A percentile compares a stretch with the other conserved stretches of the same genome.
phyloP scores from a whole-genome alignment of 2,329 filamentous ascomycete species.

The Aspergillus pseudotamarii region DNA sequence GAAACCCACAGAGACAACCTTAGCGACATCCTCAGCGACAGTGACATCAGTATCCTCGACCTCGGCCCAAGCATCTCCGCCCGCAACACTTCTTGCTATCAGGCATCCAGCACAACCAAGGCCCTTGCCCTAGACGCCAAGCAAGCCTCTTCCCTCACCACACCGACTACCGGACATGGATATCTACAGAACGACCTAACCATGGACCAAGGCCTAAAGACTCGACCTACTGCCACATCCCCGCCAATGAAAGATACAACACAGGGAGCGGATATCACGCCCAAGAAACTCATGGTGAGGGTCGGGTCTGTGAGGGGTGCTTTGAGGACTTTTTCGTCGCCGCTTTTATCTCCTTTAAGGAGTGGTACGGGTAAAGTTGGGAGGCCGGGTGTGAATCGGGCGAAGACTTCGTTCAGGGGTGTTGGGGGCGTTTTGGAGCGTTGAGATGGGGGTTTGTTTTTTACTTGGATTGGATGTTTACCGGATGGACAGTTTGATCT shows the following conservation, averaged over 20 bases:
- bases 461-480: neutral
- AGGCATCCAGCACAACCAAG: neutral
- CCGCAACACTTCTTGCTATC: neutral
- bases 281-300: neutral
- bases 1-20: neutral
- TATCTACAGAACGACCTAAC: neutral
- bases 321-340: constrained; percentile 9
- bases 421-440: neutral
- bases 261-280: neutral
- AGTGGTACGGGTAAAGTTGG: neutral
- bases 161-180: too few species aligned
- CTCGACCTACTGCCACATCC: neutral
- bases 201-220: neutral
- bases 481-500: neutral
- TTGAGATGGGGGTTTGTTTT: neutral
- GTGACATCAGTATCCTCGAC: constrained; percentile 31
- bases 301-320: neutral
- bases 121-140: neutral
- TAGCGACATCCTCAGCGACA: constrained; percentile 21
- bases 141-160: neutral
- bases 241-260: neutral
- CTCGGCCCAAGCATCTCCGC: constrained; percentile 22
- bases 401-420: constrained; percentile 8
- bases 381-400: neutral
- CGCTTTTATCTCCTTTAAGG: constrained; percentile 8